Conservation (phyloP, 306 rosid species). For the Cyamopsis tetragonoloba region DNA sequence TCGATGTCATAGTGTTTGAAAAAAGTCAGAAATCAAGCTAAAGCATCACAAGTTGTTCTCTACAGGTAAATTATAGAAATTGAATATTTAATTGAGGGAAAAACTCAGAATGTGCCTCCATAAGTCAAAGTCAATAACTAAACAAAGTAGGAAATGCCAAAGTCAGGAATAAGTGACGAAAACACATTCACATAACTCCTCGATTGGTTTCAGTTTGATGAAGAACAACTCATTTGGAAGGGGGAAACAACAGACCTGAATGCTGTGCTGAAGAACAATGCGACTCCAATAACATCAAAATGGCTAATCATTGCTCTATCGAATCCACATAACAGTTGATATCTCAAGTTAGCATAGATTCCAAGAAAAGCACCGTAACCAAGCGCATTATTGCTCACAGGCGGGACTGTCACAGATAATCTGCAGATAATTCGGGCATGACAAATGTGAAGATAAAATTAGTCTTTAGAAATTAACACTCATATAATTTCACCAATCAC, state of each 20-base stretch:
- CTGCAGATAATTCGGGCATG: constrained; percentile 41
- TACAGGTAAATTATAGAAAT: too few relatives aligned
- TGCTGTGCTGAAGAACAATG: constrained; percentile 78
- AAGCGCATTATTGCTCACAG: constrained; percentile 73
- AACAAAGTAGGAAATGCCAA: background rate
- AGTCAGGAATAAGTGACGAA: background rate
- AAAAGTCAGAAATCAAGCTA: background rate
- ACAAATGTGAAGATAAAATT: background rate
- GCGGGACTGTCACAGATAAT: constrained; percentile 85
- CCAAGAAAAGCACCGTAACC: constrained; percentile 99
- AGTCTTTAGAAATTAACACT: constrained; percentile 19
- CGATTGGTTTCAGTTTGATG: background rate
- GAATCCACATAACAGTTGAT: constrained; percentile 88
- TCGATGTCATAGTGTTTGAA: background rate
- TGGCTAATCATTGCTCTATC: constrained; percentile 76
- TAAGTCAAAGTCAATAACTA: background rate
- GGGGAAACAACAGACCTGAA: constrained; percentile 52
- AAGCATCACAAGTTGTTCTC: background rate
- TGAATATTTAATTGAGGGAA: too few relatives aligned
- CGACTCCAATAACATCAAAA: constrained; percentile 96
- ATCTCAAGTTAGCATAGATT: constrained; percentile 89
- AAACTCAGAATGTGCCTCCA: too few relatives aligned
- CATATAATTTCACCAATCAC: constrained; percentile 15
- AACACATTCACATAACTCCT: background rate
- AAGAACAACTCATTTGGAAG: background rate